These are phyloP conservation scores for Eutrema yunnanense DNA, from an alignment of 345 rosid species.

Conservation along the genomic window DNA sequence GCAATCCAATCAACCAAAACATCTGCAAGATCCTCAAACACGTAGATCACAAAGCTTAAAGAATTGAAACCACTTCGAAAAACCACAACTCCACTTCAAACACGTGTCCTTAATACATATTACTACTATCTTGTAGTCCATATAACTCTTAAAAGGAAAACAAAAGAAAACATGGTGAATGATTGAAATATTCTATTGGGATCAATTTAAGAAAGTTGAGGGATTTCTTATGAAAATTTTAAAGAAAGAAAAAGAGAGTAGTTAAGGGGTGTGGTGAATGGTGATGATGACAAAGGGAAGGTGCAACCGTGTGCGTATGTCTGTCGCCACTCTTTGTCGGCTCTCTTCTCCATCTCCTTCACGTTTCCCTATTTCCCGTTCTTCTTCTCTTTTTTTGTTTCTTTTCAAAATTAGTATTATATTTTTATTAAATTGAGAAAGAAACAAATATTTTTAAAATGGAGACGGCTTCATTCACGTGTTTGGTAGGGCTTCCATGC, in stretches of 20 bases:
- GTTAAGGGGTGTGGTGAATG: background rate
- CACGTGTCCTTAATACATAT: background rate
- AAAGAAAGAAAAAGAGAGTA: background rate
- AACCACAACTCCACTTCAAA: no score
- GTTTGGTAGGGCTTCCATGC: conserved; percentile 24
- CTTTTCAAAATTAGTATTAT: background rate
- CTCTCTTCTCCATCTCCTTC: background rate
- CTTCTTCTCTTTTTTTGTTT: background rate
- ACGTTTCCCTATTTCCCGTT: conserved; percentile 16
- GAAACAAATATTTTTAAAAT: background rate
- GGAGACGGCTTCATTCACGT: conserved; percentile 22
- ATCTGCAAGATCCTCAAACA: no score
- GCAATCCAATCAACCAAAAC: no score
- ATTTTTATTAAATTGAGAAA: background rate
- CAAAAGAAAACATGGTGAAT: background rate
- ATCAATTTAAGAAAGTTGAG: background rate
- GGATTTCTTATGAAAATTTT: background rate
- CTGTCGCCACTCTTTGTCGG: conserved; percentile 32
- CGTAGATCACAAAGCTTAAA: no score
- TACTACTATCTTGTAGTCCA: background rate
- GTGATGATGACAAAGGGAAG: conserved; percentile 14
- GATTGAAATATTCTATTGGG: background rate
- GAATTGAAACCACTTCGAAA: no score
- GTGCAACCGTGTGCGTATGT: conserved; percentile 29
- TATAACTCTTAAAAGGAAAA: background rate